These are phyloP conservation scores for Sherardia arvensis DNA, from an alignment of 257 asterid species.

Conservation along the genomic window DNA sequence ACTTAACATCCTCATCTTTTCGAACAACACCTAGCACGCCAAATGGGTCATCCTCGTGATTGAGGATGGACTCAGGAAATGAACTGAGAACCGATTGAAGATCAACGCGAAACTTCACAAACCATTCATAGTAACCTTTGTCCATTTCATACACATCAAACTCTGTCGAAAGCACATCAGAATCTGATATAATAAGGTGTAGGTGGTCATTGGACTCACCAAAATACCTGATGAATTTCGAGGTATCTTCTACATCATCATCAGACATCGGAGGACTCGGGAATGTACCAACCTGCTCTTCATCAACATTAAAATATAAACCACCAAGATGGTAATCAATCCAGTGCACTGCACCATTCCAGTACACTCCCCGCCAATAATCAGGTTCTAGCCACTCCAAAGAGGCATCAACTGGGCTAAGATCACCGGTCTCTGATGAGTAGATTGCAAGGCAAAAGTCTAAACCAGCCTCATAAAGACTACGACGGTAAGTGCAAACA, in stretches of 20 bases:
- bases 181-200: background rate
- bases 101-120: background rate
- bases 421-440: background rate
- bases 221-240: no score
- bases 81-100: background rate
- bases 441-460: background rate
- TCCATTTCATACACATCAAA: background rate
- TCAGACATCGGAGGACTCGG: background rate
- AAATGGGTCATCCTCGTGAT: no score
- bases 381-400: background rate
- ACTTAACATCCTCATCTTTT: background rate
- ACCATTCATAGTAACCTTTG: background rate
- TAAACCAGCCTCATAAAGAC: background rate
- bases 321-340: background rate
- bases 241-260: background rate
- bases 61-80: background rate
- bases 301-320: background rate
- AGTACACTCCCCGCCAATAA: background rate
- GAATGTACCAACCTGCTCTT: background rate
- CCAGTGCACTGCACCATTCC: background rate
- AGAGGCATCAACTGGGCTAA: background rate
- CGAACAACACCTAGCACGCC: no score
- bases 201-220: background rate
- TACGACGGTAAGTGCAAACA: background rate
- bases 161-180: background rate